These are phyloP conservation scores for Colletotrichum sp. DNA, from an alignment of 2,329 filamentous ascomycete genomes.

Conservation along the genomic window DNA sequence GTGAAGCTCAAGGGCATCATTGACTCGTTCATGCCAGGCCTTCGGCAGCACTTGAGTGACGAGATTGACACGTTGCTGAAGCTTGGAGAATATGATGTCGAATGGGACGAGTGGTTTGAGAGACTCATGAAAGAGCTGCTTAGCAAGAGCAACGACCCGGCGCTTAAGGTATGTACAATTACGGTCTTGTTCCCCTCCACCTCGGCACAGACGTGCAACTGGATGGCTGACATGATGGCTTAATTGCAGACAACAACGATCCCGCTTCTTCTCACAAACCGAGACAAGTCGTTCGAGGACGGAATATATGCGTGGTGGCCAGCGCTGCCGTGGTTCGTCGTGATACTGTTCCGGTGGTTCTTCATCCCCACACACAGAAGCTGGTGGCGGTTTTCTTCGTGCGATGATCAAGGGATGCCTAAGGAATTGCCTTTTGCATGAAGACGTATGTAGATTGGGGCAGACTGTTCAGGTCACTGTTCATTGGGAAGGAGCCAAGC, in stretches of 20 bases:
- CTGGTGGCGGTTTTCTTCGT: slow-evolving; percentile 40
- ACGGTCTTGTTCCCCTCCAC: not conserved
- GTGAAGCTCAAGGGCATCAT: slow-evolving; percentile 32
- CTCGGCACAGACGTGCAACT: not conserved
- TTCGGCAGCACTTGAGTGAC: slow-evolving; percentile 40
- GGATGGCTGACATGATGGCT: not conserved
- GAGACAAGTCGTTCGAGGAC: slow-evolving; percentile 29
- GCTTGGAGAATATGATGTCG: slow-evolving; percentile 35
- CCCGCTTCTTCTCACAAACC: slow-evolving; percentile 26
- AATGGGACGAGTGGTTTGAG: slow-evolving; percentile 37
- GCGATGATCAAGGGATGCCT: slow-evolving; percentile 31
- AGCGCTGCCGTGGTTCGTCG: slow-evolving; percentile 28
- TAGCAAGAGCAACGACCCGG: slow-evolving; percentile 19
- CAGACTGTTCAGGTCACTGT: not conserved
- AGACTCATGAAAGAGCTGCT: slow-evolving; percentile 20
- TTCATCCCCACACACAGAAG: slow-evolving; percentile 37
- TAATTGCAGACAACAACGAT: slow-evolving; percentile 6
- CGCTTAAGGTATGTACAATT: slow-evolving; percentile 23
- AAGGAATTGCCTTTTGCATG: slow-evolving; percentile 39
- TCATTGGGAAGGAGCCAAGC: not conserved
- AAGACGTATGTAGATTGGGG: not conserved
- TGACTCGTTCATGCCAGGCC: slow-evolving; percentile 37
- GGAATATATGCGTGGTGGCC: slow-evolving; percentile 27
- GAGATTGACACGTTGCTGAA: slow-evolving; percentile 42
- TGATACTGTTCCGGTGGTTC: slow-evolving; percentile 35